These are phyloP conservation scores for Helotiales sp. DNA, from an alignment of 2,329 filamentous ascomycete species.

Conservation along the genomic window DNA sequence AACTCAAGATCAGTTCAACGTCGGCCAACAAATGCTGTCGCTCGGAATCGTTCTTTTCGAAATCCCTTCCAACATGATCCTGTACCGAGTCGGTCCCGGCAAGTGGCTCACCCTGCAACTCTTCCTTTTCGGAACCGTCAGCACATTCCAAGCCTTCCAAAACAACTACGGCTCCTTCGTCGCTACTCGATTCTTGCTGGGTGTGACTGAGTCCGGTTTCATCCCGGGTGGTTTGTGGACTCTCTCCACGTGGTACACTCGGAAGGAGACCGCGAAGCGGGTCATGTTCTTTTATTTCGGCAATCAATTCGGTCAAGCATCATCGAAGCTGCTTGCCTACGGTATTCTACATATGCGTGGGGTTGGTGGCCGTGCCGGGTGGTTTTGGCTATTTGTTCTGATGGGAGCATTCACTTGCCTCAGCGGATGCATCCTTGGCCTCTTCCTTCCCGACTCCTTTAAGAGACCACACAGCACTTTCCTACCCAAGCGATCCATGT, in stretches of 20 bases:
- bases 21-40: constrained; percentile 42
- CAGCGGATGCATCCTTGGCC: constrained; percentile 46
- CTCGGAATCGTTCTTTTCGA: constrained; percentile 44
- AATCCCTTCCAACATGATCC: constrained; percentile 43
- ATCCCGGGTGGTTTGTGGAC: constrained; percentile 62
- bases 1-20: constrained; percentile 40
- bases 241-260: constrained; percentile 67
- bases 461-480: constrained; percentile 45
- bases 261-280: constrained; percentile 61
- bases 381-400: constrained; percentile 37
- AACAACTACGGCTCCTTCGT: constrained; percentile 54
- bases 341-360: constrained; percentile 40
- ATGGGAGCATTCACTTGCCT: constrained; percentile 42
- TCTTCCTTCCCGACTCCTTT: constrained; percentile 47
- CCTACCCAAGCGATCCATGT: constrained; percentile 43
- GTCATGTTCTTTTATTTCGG: constrained; percentile 65
- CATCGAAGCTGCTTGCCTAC: constrained; percentile 62
- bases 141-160: constrained; percentile 44
- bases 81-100: constrained; percentile 39
- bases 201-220: constrained; percentile 57
- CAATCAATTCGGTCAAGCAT: constrained; percentile 62
- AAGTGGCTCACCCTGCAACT: constrained; percentile 43
- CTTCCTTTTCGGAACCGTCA: constrained; percentile 44
- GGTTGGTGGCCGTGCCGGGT: constrained; percentile 21
- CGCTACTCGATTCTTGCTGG: constrained; percentile 54